phyloP scores from a whole-genome alignment of 805 yeast species.

The Phaffomyces opuntiae region DNA sequence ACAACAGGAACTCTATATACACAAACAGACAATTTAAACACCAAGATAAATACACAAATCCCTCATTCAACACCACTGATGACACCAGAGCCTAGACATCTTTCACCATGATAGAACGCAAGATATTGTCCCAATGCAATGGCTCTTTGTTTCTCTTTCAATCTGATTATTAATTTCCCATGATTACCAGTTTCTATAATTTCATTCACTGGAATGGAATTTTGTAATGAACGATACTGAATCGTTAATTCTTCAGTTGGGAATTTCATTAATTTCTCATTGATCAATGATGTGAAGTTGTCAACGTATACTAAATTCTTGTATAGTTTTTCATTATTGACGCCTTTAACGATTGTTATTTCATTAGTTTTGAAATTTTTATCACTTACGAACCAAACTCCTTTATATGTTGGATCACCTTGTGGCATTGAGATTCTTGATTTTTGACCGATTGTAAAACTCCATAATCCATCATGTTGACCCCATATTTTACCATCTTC shows the following conservation, averaged over 20 bases:
- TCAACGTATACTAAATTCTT: constrained; percentile 34
- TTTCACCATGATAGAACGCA: constrained; percentile 60
- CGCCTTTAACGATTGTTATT: constrained; percentile 71
- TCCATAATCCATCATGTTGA: constrained; percentile 81
- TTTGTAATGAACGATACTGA: constrained; percentile 73
- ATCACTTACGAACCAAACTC: constrained; percentile 82
- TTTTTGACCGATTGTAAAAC: constrained; percentile 90
- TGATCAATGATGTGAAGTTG: constrained; percentile 26
- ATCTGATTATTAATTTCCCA: constrained; percentile 26
- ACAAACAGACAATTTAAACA: no score
- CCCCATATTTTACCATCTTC: constrained; percentile 75
- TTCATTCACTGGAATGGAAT: constrained; percentile 36
- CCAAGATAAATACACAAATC: no score
- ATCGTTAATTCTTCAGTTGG: constrained; percentile 30
- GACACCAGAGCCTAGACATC: constrained; percentile 61
- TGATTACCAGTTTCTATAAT: constrained; percentile 10
- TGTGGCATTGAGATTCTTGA: constrained; percentile 78
- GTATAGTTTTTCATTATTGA: constrained; percentile 49
- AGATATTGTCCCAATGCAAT: constrained; percentile 87
- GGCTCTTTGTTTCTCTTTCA: constrained; percentile 51
- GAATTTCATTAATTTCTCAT: constrained; percentile 1
- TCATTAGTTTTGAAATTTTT: constrained; percentile 62
- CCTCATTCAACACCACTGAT: constrained; percentile 22
- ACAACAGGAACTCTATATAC: no score
- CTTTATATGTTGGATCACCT: constrained; percentile 65